phyloP scores from a whole-genome alignment of 2,329 filamentous ascomycete species.

The Fusarium succisae region DNA sequence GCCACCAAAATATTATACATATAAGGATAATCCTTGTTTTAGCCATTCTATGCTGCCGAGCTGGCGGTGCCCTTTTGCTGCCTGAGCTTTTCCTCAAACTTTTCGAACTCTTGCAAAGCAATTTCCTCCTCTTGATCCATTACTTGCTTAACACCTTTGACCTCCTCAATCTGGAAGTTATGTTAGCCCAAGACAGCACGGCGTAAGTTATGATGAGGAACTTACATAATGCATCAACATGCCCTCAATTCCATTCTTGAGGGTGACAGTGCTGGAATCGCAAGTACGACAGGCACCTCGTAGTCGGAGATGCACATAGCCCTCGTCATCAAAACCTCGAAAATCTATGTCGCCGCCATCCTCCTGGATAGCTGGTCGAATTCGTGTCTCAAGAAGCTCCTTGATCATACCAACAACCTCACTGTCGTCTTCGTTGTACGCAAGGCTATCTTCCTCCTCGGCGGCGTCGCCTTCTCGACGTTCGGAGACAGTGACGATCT shows the following conservation, averaged over 20 bases:
- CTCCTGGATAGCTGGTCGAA: constrained; percentile 95
- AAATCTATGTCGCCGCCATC: constrained; percentile 98
- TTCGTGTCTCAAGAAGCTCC: constrained; percentile 93
- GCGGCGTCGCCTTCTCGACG: constrained; percentile 63
- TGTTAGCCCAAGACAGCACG: constrained; percentile 39
- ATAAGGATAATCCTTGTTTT: background rate
- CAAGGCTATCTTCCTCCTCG: constrained; percentile 72
- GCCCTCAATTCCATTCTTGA: constrained; percentile 97
- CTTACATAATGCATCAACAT: constrained; percentile 97
- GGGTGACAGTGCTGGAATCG: constrained; percentile 93
- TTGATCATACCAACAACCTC: constrained; percentile 99
- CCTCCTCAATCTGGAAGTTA: constrained; percentile 84
- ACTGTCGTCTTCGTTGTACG: constrained; percentile 88
- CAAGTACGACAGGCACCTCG: constrained; percentile 94
- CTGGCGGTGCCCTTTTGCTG: constrained; percentile 57
- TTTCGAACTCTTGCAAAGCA: constrained; percentile 86
- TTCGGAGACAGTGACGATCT: constrained; percentile 78
- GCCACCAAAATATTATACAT: constrained; percentile 39
- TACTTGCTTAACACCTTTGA: constrained; percentile 90
- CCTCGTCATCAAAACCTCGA: constrained; percentile 82
- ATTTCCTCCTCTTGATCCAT: constrained; percentile 93
- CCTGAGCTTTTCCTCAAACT: constrained; percentile 86
- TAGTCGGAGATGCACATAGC: constrained; percentile 86
- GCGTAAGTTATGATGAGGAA: constrained; percentile 36
- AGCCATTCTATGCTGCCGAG: constrained; percentile 6